Evolutionary conservation across 2,329 filamentous ascomycete species (phyloP), one percentile per base, ranked within the genome.

Genomic region (Fusarium subtropicale): DNA sequence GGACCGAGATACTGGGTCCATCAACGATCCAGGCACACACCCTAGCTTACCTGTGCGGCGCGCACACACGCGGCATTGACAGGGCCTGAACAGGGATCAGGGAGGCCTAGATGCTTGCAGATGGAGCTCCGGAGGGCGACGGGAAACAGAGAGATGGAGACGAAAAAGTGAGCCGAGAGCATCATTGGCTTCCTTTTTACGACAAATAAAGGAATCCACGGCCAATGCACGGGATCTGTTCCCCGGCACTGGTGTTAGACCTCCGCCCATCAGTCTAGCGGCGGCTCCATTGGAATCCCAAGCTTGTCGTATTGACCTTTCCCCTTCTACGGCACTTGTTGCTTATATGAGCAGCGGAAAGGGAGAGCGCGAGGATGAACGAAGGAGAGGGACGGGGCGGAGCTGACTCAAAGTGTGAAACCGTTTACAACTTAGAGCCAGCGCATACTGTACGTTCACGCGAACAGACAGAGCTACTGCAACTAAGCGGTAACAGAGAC

Each of bases 21-120:
- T 69, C 36, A 52, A 61, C 47, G 57, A 70, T 67, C 66, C 66
- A 69, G 66, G 66, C 57, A 69, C 57, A 53, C n/a, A 36, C 45
- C 45, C 50, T 52, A 36, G 51, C 48, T 60, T 61, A 45, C 28
- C 26, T 46, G 44, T 31, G 52, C 54, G 48, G 50, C 55, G 20
- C 60, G 31, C 46, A 47, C 54, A 64, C 66, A 45, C 62, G 59
- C 63, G 67, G 67, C 63, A 71, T 53, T 70, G 62, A 53, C 67
- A 69, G 54, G 54, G 48, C 48, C 44, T 45, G 41, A 60, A 31
- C 66, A 67, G 47, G 67, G 66, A 24, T 60, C 30, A 16, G 31
- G 12, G 26, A 38, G 47, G 39, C 24, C 52, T 22, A 53, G 57
- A 63, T 70, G 66, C 66, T 36, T 63, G 66, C 54, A 64, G 42